Base-by-base conservation (phyloP, 306 rosid species). In the Quercus mongolica region DNA sequence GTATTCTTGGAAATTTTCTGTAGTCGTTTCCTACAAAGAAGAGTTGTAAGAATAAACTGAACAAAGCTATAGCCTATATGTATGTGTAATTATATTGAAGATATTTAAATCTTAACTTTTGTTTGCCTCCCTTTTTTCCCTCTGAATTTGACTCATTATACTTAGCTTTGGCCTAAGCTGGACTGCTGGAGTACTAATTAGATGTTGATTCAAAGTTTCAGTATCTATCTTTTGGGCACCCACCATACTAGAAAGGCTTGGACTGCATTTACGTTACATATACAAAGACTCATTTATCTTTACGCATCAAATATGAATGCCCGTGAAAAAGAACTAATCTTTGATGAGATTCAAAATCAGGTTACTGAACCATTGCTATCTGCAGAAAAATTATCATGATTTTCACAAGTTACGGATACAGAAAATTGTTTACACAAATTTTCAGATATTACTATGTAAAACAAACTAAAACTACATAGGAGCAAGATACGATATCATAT, bases 191-290 rank as follows among this genome's bases (percentile, higher is more conserved):
- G 41, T 35, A 35, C 41, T 0, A 6, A 35, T 35, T 35, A 35
- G 8, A 35, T 65, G 81, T 14, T n/a, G 15, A 58, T 64, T 35
- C 74, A 71, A 28, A 64, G 59, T 81, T 70, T 78, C 91, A 94
- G 99, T 94, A 92, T 83, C 90, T 92, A 51, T 94, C 99, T 65
- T 97, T 94, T 76, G 97, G 99, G 14, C 99, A 92, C 73, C 94
- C 99, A 68, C 94, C 97, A 64, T 92, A 92, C 65, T 92, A 85
- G 92, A 94, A 92, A 86, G 99, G 97, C 73, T 80, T 94, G 77
- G 97, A 94, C 77, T 94, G 92, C 81, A 94, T 94, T 62, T 94
- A 94, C 41, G 1, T 35, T 6, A 35, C 41, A 35, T 35, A 35
- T 35, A 65, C 38, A 65, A 18, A 1, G 67, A 17, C 7, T 61